Conservation (phyloP, 306 rosid species). For the Begonia loranthoides region DNA sequence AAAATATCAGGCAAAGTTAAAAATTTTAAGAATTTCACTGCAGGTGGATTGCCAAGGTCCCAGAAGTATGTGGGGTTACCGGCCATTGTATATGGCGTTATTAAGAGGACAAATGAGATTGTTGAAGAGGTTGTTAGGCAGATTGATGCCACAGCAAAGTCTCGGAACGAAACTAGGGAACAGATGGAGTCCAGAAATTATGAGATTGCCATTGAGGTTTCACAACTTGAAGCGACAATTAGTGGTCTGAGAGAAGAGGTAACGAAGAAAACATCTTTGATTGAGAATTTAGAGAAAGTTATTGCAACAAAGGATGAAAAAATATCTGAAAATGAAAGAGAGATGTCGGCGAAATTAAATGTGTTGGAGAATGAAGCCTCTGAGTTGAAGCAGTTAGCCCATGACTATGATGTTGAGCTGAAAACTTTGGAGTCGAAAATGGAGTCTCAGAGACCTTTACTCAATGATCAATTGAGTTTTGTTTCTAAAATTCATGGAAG, state of each 20-base stretch:
- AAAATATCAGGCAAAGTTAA: constrained; percentile 75
- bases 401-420: constrained; percentile 61
- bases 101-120: constrained; percentile 85
- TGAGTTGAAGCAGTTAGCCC: constrained; percentile 43
- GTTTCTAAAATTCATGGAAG: constrained; percentile 73
- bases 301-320: constrained; percentile 44
- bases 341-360: constrained; percentile 34
- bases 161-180: constrained; percentile 77
- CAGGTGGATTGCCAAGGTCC: constrained; percentile 54
- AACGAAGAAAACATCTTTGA: constrained; percentile 23
- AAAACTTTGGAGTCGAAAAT: constrained; percentile 27
- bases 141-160: constrained; percentile 52
- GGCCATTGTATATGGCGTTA: constrained; percentile 64
- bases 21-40: constrained; percentile 41
- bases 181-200: constrained; percentile 89
- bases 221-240: constrained; percentile 85
- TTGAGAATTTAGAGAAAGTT: constrained; percentile 59
- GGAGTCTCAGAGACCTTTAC: constrained; percentile 60
- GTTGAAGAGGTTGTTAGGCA: constrained; percentile 78
- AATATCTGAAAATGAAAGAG: constrained; percentile 35
- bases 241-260: constrained; percentile 81
- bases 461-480: constrained; percentile 62
- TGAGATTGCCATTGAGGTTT: constrained; percentile 92
- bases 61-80: constrained; percentile 73
- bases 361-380: constrained; percentile 36